Percentiles rank a stretch among this genome's conserved stretches.
Conservation (phyloP, 2,329 filamentous ascomycete genomes). For the Blumeriella jaapii region DNA sequence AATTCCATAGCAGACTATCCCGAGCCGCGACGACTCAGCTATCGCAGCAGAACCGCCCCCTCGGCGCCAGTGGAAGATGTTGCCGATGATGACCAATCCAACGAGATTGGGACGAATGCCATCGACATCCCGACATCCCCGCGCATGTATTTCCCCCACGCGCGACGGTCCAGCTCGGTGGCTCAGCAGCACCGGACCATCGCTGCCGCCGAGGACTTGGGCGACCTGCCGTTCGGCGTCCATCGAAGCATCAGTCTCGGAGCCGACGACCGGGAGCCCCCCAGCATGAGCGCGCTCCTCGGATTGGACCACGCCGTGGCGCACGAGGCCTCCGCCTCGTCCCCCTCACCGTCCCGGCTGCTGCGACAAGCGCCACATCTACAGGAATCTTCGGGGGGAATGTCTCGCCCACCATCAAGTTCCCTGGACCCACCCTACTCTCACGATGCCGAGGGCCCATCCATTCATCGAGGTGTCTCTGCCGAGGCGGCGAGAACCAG, state of each 20-base stretch:
- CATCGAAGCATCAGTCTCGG: conserved; percentile 59
- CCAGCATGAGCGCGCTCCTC: conserved; percentile 52
- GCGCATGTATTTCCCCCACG: conserved; percentile 40
- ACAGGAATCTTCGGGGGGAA: conserved; percentile 17
- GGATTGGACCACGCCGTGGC: conserved; percentile 33
- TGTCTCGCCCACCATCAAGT: conserved; percentile 22
- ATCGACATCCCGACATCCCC: conserved; percentile 68
- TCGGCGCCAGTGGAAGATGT: conserved; percentile 20
- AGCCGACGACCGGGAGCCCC: conserved; percentile 50
- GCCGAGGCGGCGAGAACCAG: conserved; percentile 24
- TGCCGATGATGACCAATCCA: conserved; percentile 26
- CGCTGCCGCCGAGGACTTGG: conserved; percentile 46
- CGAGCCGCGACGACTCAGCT: conserved; percentile 21
- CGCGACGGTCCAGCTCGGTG: conserved; percentile 57
- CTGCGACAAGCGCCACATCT: conserved; percentile 25
- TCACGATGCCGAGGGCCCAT: conserved; percentile 19
- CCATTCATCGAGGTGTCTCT: conserved; percentile 17
- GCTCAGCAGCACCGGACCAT: conserved; percentile 48
- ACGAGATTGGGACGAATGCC: conserved; percentile 46
- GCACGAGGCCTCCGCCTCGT: conserved; percentile 25
- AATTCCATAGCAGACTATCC: conserved; percentile 69
- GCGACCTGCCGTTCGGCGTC: conserved; percentile 46
- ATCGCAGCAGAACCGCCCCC: conserved; percentile 14
- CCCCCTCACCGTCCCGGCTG: conserved; percentile 24
- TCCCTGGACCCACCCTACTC: conserved; percentile 23